Evolutionary conservation across 2,329 filamentous ascomycete genomes (phyloP).

Genomic region (Gyromitra esculenta): DNA sequence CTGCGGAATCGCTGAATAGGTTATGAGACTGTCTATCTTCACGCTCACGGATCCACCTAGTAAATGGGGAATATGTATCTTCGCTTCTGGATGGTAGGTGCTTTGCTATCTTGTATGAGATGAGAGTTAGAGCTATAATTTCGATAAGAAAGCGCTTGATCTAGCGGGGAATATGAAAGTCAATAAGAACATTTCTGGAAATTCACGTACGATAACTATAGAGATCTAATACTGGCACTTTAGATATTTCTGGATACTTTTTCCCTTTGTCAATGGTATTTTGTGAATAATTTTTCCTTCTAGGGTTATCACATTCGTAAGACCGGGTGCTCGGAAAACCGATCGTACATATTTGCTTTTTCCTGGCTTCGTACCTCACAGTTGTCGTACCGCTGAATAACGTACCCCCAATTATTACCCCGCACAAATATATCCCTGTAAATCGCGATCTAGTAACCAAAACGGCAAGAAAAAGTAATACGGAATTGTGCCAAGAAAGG

Average conservation of each 20-base stretch:
- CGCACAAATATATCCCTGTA: slow-evolving; percentile 46
- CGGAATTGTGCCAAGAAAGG: slow-evolving; percentile 14
- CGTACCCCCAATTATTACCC: slow-evolving; percentile 32
- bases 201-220: background rate
- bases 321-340: background rate
- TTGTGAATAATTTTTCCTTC: background rate
- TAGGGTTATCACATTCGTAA: background rate
- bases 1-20: background rate
- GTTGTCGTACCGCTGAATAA: slow-evolving; percentile 5
- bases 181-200: background rate
- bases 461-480: slow-evolving; percentile 39
- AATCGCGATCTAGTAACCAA: slow-evolving; percentile 44
- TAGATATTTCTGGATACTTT: background rate
- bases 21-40: background rate
- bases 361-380: slow-evolving; percentile 26
- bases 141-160: background rate
- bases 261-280: background rate
- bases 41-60: background rate
- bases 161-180: background rate
- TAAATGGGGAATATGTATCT: background rate
- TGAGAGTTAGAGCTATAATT: background rate
- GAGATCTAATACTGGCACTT: background rate
- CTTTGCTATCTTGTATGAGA: background rate
- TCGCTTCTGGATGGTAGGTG: no score
- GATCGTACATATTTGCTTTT: slow-evolving; percentile 17